Evolutionary conservation across 306 rosid species (phyloP), one percentile per base, ranked within the genome.

Genomic region (Erythrophleum fordii): DNA sequence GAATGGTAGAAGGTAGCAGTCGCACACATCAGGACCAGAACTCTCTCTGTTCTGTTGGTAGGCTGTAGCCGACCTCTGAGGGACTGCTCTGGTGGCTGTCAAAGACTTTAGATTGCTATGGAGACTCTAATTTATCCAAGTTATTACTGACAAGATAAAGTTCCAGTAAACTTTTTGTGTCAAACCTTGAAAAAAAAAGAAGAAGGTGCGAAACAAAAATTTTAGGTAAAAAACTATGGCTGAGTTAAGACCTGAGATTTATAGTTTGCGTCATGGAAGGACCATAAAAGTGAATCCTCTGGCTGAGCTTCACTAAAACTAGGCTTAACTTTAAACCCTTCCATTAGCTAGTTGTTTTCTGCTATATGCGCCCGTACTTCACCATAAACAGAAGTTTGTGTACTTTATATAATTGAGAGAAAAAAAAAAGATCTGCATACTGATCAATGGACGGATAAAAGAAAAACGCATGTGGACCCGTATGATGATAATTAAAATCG

Each of bases 11-110:
- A 11, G 0, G 41, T 16, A 35, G 48, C 23, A 71, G 25, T 58
- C 34, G 45, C 72, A 22, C 64, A 16, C 22, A 72, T 85, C 45
- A 73, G 86, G 73, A 65, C 56, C 8, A 58, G 51, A 76, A 79
- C 49, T 51, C 41, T 25, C 56, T 2, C 22, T 78, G 26, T 7
- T 74, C 28, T 45, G 62, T 69, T 13, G 42, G 23, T 49, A 75
- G 65, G 85, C 8, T 77, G 58, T 83, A 65, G 86, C 86, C 71
- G 84, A 61, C 89, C 84, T 79, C 56, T 42, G 71, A 53, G 71
- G 55, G 55, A 39, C 29, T 80, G 67, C 69, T 71, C 46, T 60
- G 71, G 65, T 70, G 81, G 82, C 82, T 80, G 69, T 61, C 73
- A 67, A 34, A 18, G 72, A 68, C 68, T 53, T 58, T 69, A 58